These are phyloP conservation scores for Corylus heterophylla DNA, from an alignment of 306 rosid genomes.

Conservation along the genomic window DNA sequence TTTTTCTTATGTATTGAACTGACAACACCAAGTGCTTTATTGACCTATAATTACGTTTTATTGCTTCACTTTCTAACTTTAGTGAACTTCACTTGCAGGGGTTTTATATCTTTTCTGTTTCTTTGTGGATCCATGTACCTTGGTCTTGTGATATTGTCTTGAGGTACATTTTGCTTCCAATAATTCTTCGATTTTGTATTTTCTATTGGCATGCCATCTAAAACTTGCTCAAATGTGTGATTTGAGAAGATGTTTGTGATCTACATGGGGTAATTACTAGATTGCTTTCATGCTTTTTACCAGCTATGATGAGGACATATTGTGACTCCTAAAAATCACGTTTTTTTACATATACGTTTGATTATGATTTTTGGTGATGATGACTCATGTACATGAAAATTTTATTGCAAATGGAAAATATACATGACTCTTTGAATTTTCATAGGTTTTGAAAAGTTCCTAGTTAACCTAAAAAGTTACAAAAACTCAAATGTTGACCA, in stretches of 20 bases:
- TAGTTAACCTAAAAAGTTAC: neutral
- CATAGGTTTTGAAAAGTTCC: neutral
- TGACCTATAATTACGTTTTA: neutral
- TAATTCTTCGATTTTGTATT: neutral
- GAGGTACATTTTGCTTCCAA: constrained; percentile 27
- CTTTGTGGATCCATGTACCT: constrained; percentile 65
- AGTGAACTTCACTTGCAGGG: constrained; percentile 41
- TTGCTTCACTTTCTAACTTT: constrained; percentile 6
- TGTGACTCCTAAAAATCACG: neutral
- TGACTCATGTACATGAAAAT: neutral
- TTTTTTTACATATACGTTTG: neutral
- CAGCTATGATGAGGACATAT: neutral
- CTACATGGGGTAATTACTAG: neutral
- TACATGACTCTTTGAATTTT: too few relatives aligned
- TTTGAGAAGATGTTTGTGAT: neutral
- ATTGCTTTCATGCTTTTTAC: neutral
- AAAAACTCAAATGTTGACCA: neutral
- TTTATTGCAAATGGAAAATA: neutral
- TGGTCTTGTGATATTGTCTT: constrained; percentile 60
- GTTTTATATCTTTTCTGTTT: constrained; percentile 53
- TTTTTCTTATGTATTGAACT: neutral
- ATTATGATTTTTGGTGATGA: neutral
- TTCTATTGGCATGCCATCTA: neutral
- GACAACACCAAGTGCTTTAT: neutral
- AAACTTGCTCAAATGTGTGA: neutral